phyloP scores from a whole-genome alignment of 352 stramenopile genomes.

The Pythium insidiosum region DNA sequence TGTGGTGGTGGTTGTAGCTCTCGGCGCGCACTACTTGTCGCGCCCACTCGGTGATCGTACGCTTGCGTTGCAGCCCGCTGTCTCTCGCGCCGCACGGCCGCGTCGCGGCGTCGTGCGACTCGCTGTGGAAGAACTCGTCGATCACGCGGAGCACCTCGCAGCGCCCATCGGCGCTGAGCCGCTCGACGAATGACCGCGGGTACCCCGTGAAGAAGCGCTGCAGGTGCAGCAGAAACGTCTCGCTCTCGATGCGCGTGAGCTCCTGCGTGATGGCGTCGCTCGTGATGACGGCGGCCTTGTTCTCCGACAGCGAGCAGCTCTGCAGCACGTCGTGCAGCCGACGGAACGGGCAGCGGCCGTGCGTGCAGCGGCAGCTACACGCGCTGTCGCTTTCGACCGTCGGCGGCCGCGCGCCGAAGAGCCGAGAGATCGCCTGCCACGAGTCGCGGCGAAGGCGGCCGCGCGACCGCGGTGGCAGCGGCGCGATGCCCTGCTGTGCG shows the following conservation, averaged over 20 bases:
- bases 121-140: slow-evolving; percentile 14
- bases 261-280: slow-evolving; percentile 18
- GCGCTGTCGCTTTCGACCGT: neutral
- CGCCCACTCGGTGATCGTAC: neutral
- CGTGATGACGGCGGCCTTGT: too few species aligned
- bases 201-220: slow-evolving; percentile 44
- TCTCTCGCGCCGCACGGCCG: neutral
- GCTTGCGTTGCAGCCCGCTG: neutral
- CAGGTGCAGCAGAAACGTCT: slow-evolving; percentile 37
- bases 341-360: slow-evolving; percentile 39
- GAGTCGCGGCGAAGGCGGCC: slow-evolving; percentile 1
- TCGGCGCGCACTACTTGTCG: too few species aligned
- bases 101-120: neutral
- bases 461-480: too few species aligned
- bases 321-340: slow-evolving; percentile 30
- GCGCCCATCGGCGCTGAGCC: slow-evolving; percentile 23
- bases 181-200: slow-evolving; percentile 34
- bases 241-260: slow-evolving; percentile 30
- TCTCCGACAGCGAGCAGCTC: neutral
- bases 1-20: too few species aligned
- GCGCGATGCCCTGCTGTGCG: too few species aligned
- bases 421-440: neutral
- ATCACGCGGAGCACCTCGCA: slow-evolving; percentile 37
- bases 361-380: slow-evolving; percentile 28
- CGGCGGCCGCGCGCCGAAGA: neutral